phyloP scores from a whole-genome alignment of 2,329 filamentous ascomycete species.

The Eutypella sp. region DNA sequence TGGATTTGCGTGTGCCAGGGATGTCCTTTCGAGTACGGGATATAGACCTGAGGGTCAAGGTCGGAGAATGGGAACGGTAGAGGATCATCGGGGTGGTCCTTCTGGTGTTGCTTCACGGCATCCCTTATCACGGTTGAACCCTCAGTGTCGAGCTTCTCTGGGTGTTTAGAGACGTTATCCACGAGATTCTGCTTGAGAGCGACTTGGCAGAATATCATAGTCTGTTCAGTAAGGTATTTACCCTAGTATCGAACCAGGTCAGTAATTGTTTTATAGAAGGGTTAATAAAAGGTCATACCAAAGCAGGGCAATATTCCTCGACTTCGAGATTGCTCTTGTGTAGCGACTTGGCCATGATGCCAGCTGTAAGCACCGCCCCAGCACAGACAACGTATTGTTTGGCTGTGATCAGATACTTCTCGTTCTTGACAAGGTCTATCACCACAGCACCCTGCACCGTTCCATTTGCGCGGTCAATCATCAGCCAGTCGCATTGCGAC shows the following conservation, averaged over 20 bases:
- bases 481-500: background rate
- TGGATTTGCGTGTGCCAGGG: constrained; percentile 24
- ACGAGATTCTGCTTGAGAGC: constrained; percentile 13
- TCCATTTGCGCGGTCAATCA: constrained; percentile 3
- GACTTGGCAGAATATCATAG: constrained; percentile 22
- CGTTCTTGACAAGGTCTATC: constrained; percentile 11
- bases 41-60: constrained; percentile 11
- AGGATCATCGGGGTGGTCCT: no score
- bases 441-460: background rate
- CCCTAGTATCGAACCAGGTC: constrained; percentile 10
- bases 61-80: constrained; percentile 12
- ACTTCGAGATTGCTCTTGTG: constrained; percentile 1
- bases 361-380: constrained; percentile 20
- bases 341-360: constrained; percentile 18
- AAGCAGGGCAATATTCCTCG: constrained; percentile 5
- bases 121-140: no score
- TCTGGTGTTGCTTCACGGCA: no score
- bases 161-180: constrained; percentile 4
- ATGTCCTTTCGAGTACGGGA: constrained; percentile 9
- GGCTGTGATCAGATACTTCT: constrained; percentile 13
- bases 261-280: background rate
- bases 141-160: no score
- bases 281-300: constrained; percentile 4
- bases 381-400: constrained; percentile 21
- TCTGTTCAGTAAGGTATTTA: constrained; percentile 20